These are phyloP conservation scores for Pneumocystis oryctolagi DNA, from an alignment of 1,139 yeast species.

Conservation along the genomic window DNA sequence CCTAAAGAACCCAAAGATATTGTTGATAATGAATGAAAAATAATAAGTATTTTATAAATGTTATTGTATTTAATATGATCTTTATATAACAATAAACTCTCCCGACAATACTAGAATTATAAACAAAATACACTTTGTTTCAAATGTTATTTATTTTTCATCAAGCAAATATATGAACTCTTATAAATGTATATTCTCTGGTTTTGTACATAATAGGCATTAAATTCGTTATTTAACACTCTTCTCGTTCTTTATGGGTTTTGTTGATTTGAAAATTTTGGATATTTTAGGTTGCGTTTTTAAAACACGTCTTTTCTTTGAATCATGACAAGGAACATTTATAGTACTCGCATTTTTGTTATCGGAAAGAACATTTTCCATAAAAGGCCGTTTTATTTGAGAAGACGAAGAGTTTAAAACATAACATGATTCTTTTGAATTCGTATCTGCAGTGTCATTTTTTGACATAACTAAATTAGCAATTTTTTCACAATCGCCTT, in stretches of 20 bases:
- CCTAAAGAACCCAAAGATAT: constrained; percentile 90
- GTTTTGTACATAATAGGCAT: neutral
- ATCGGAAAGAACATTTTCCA: neutral
- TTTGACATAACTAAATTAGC: neutral
- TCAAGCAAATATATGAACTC: neutral
- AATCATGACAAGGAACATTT: neutral
- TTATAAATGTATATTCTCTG: neutral
- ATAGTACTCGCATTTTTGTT: neutral
- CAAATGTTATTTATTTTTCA: neutral
- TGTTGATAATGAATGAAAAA: constrained; percentile 17
- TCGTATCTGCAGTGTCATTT: neutral
- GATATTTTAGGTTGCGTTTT: neutral
- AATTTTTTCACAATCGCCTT: constrained; percentile 12
- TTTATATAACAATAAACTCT: neutral
- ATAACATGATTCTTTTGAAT: neutral
- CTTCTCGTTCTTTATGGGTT: neutral
- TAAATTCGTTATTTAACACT: neutral
- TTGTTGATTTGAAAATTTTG: neutral
- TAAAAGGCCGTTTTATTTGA: neutral
- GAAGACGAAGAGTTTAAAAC: neutral
- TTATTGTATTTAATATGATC: neutral
- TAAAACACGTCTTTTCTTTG: neutral
- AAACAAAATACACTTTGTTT: neutral
- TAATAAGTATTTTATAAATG: neutral
- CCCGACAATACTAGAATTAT: neutral